Conservation (phyloP, 139 green algal genomes). For the Astrephomene gubernaculifera region DNA sequence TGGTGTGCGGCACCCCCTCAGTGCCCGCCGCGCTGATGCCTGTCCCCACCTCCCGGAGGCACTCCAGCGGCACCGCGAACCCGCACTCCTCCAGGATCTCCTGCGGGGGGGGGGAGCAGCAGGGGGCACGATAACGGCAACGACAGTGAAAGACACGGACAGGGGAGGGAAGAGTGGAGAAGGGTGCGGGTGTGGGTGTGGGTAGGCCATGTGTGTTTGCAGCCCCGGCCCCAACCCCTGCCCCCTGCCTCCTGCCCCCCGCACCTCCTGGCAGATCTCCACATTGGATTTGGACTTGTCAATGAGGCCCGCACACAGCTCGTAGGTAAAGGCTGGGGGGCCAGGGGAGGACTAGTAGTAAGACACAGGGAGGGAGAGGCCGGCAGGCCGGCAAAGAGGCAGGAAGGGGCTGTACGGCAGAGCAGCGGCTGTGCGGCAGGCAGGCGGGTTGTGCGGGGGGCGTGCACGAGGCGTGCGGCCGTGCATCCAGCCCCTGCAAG, state of each 20-base stretch:
- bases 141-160: not conserved
- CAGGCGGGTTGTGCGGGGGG: no score
- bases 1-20: conserved; percentile 63
- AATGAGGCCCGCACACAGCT: conserved; percentile 92
- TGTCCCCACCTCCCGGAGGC: conserved; percentile 63
- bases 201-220: no score
- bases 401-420: no score
- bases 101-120: not conserved
- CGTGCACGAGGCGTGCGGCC: no score
- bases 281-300: conserved; percentile 79
- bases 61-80: conserved; percentile 63
- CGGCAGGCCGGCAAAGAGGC: not conserved
- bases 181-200: not conserved
- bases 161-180: not conserved
- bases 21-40: conserved; percentile 62
- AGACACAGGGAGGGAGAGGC: not conserved
- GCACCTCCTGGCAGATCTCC: conserved; percentile 38
- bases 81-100: conserved; percentile 67
- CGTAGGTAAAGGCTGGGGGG: conserved; percentile 83
- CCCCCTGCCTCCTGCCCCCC: not conserved
- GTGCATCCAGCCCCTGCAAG: no score
- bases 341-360: no score
- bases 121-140: not conserved
- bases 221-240: no score
- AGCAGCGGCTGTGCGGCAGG: no score